Evolutionary conservation across 2,329 filamentous ascomycete species (phyloP), one percentile per base, ranked within the genome.

Genomic region (Cylindrodendrum hubeiense): DNA sequence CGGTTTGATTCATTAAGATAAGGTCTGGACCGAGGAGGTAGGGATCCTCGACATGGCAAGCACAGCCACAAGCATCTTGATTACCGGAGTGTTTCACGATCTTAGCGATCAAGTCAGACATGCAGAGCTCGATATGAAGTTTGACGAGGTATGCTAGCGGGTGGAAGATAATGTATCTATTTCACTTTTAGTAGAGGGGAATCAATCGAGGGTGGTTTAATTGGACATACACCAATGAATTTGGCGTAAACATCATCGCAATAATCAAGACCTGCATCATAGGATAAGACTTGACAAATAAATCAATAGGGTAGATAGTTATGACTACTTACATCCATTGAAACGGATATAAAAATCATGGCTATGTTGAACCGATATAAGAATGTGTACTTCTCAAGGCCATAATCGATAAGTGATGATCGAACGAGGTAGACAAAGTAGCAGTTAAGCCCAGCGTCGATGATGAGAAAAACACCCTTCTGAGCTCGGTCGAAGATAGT

Each of bases 401-500:
- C 84, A 47, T 84, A 82, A 22, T 79, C 75, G 61, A 86, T 81
- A 0, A 87, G 77, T 3, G 81, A 81, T 2, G 76, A 76, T 34
- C 81, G 82, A 47, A 86, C 84, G 1, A 78, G 77, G 51, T 75
- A 71, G 67, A 78, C 77, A 68, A 87, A 87, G 65, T 84, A 84
- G 53, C 78, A 77, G 59, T 86, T 87, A 17, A 87, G 74, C 0
- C 70, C 71, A 2, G 78, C 79, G 59, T 87, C 85, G 3, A 86
- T 78, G 15, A 83, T 46, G 1, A 84, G 75, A 58, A 85, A 84
- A 3, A 86, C 75, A 3, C 77, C 77, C 67, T 86, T 87, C 57
- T 85, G 83, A 46, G 80, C 76, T 17, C 84, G 81, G 49, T 87
- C 84, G 83, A 83, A 87, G 28, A 84, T 71, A 0, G 79, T 67